phyloP scores from a whole-genome alignment of 2,329 filamentous ascomycete genomes.

The Dactylellina haptotyla region DNA sequence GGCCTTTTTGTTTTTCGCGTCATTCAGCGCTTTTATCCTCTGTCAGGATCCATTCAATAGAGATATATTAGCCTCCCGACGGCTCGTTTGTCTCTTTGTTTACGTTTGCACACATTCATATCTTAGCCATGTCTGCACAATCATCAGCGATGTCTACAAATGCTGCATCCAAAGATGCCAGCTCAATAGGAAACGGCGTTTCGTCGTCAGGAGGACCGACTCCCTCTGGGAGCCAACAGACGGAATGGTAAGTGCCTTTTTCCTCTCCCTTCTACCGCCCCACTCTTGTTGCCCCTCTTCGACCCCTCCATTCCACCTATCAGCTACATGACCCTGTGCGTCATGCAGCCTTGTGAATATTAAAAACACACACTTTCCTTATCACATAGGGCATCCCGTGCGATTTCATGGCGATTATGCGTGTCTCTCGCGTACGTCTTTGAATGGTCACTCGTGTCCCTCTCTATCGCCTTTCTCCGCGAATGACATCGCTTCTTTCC shows the following conservation, averaged over 20 bases:
- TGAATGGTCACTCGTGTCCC: background rate
- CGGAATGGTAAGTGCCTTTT: conserved; percentile 35
- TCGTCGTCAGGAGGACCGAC: conserved; percentile 24
- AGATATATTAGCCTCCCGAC: conserved; percentile 12
- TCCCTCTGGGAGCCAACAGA: conserved; percentile 44
- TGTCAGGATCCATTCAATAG: conserved; percentile 11
- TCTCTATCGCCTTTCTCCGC: background rate
- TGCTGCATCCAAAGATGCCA: conserved; percentile 39
- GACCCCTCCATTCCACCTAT: conserved; percentile 42
- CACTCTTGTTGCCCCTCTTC: conserved; percentile 32
- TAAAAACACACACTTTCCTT: too few species aligned
- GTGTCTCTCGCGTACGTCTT: conserved; percentile 19
- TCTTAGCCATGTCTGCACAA: conserved; percentile 40
- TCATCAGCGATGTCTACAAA: conserved; percentile 49
- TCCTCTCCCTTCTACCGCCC: background rate
- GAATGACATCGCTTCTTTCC: conserved; percentile 5
- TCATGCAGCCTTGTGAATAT: conserved; percentile 1
- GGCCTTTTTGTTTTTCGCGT: conserved; percentile 18
- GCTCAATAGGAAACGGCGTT: conserved; percentile 49
- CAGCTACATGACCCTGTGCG: background rate
- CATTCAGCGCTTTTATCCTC: conserved; percentile 2
- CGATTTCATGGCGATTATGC: background rate
- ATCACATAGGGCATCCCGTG: background rate
- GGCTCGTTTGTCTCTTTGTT: conserved; percentile 21
- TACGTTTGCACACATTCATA: background rate